Conservation (phyloP, 2,329 filamentous ascomycete genomes). For the Microthyrium microscopicum region DNA sequence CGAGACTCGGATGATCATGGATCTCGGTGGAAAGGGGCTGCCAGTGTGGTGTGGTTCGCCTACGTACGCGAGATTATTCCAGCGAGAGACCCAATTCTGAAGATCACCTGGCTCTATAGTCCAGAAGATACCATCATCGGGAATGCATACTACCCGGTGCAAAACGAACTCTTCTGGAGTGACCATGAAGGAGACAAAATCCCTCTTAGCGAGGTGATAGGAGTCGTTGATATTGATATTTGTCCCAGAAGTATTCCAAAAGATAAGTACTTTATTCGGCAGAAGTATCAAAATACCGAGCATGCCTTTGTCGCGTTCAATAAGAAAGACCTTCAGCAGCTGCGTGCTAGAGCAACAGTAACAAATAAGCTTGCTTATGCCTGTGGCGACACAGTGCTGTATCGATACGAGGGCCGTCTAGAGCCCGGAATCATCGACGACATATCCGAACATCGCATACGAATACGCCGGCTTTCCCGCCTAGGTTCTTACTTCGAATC, state of each 20-base stretch:
- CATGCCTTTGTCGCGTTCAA: conserved; percentile 36
- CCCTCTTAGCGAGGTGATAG: conserved; percentile 37
- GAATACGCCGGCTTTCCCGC: conserved; percentile 38
- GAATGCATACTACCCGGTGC: conserved; percentile 48
- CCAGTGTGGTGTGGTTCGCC: conserved; percentile 43
- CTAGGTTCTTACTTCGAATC: conserved; percentile 21
- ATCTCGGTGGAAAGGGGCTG: conserved; percentile 40
- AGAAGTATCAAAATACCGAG: conserved; percentile 46
- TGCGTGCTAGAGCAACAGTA: no score
- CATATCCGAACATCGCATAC: conserved; percentile 18
- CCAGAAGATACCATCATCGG: conserved; percentile 55
- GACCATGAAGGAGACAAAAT: conserved; percentile 42
- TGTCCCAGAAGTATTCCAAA: conserved; percentile 29
- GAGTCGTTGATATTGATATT: conserved; percentile 38
- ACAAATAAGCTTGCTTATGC: no score
- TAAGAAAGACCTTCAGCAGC: conserved; percentile 31
- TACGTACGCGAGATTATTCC: conserved; percentile 44
- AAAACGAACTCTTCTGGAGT: conserved; percentile 60
- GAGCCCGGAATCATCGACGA: conserved; percentile 45
- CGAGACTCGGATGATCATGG: conserved; percentile 31
- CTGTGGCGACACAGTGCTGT: conserved; percentile 35
- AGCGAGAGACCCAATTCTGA: conserved; percentile 30
- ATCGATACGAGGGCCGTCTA: conserved; percentile 32
- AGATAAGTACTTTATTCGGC: conserved; percentile 48
- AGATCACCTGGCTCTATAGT: conserved; percentile 59